Conservation (phyloP, 2,329 filamentous ascomycete species). For the Exutisphaerella laricina region DNA sequence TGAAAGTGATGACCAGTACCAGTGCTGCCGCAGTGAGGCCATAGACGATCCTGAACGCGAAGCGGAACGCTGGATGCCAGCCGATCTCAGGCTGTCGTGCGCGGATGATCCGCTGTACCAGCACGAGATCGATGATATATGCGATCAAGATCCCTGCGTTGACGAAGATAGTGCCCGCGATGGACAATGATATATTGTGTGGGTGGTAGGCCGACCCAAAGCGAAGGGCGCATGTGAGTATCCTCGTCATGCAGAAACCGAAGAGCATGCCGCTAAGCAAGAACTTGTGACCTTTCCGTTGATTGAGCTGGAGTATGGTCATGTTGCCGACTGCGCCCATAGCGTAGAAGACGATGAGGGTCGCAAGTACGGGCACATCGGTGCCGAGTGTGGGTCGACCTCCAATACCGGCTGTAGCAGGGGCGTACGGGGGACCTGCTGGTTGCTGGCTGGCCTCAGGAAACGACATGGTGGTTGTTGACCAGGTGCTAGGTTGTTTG, state of each 20-base stretch:
- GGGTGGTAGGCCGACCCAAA: constrained; percentile 30
- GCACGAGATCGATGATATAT: constrained; percentile 30
- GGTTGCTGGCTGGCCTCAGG: constrained; percentile 3
- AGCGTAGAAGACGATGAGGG: constrained; percentile 41
- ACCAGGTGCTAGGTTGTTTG: too few relatives aligned
- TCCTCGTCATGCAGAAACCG: constrained; percentile 41
- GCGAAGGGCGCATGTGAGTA: constrained; percentile 37
- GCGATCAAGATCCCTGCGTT: constrained; percentile 30
- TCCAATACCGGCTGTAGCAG: constrained; percentile 32
- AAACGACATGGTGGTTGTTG: too few relatives aligned
- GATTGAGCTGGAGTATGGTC: constrained; percentile 39
- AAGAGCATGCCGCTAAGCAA: constrained; percentile 38
- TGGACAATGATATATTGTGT: constrained; percentile 25
- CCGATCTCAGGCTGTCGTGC: constrained; percentile 28
- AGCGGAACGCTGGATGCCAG: constrained; percentile 21
- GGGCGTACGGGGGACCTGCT: constrained; percentile 26
- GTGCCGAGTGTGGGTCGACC: constrained; percentile 33
- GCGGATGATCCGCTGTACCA: constrained; percentile 28
- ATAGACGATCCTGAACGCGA: constrained; percentile 11
- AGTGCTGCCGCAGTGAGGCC: constrained; percentile 16
- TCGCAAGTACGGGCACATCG: constrained; percentile 39
- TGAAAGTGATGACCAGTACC: constrained; percentile 26
- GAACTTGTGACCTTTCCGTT: constrained; percentile 38
- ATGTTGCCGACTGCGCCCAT: constrained; percentile 38
- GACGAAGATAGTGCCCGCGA: constrained; percentile 31